Evolutionary conservation across 306 rosid species (phyloP).

Genomic region (Ormosia emarginata): DNA sequence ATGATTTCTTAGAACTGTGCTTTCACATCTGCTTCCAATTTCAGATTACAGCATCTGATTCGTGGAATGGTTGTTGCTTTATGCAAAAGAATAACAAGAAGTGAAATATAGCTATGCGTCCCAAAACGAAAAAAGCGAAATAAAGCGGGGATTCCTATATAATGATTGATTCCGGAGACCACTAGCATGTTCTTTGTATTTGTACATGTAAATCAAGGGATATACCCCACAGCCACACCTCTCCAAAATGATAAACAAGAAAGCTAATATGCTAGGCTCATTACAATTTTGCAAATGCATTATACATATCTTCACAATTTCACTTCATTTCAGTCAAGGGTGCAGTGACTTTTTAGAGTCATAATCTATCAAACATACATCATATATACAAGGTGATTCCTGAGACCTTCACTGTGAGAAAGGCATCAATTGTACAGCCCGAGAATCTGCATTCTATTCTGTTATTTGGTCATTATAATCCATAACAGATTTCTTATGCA

Average conservation of each 20-base stretch:
- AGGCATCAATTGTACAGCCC: neutral
- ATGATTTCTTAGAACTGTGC: neutral
- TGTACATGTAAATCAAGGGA: neutral
- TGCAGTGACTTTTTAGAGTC: neutral
- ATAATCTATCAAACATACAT: neutral
- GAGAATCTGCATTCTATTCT: neutral
- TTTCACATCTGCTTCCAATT: neutral
- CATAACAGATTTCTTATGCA: neutral
- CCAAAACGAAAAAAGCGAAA: neutral
- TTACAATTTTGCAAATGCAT: neutral
- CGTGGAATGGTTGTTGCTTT: neutral
- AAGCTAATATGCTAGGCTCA: neutral
- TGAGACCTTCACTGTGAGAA: neutral
- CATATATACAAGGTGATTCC: neutral
- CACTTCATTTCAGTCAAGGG: neutral
- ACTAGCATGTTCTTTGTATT: neutral
- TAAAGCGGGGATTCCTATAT: neutral
- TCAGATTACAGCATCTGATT: neutral
- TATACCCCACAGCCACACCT: conserved; percentile 16
- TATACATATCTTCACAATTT: neutral
- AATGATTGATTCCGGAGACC: neutral
- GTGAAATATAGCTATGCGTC: neutral
- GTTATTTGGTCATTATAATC: neutral
- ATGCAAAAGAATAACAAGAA: neutral
- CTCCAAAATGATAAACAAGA: neutral